Conservation (phyloP, 2,329 filamentous ascomycete genomes). For the Fusarium fujikuroi region DNA sequence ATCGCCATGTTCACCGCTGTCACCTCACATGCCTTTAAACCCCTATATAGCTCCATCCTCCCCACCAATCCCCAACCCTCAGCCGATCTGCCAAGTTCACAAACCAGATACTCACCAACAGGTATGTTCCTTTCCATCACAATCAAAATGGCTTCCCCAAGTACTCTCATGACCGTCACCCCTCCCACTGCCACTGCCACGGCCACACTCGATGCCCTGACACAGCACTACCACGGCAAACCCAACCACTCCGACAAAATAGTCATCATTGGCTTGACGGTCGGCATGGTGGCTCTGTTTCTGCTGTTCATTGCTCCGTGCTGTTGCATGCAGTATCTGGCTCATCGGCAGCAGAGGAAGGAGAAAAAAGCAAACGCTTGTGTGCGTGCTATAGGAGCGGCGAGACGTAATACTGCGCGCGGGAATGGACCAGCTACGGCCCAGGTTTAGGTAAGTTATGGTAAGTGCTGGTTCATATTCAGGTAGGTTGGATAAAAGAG, state of each 20-base stretch:
- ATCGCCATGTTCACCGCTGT: background rate
- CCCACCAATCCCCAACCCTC: too few relatives aligned
- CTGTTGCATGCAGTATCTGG: slow-evolving; percentile 4
- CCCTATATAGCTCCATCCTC: background rate
- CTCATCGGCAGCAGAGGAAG: slow-evolving; percentile 5
- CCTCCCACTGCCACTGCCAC: background rate
- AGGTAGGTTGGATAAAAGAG: background rate
- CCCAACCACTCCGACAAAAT: background rate
- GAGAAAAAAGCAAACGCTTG: background rate
- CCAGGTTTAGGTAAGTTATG: background rate
- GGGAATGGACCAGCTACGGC: background rate
- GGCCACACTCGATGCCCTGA: background rate
- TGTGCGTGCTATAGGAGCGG: background rate
- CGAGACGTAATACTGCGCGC: too few relatives aligned
- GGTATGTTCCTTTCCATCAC: background rate
- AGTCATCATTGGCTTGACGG: background rate
- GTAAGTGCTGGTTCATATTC: background rate
- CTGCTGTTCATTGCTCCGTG: slow-evolving; percentile 23
- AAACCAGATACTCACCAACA: background rate
- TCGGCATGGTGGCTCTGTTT: background rate
- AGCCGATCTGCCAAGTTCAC: background rate
- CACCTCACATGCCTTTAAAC: background rate
- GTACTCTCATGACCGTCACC: slow-evolving; percentile 3
- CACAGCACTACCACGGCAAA: background rate
- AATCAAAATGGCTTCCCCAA: slow-evolving; percentile 12